Evolutionary conservation across 345 rosid species (phyloP).

Genomic region (Moricandia arvensis): DNA sequence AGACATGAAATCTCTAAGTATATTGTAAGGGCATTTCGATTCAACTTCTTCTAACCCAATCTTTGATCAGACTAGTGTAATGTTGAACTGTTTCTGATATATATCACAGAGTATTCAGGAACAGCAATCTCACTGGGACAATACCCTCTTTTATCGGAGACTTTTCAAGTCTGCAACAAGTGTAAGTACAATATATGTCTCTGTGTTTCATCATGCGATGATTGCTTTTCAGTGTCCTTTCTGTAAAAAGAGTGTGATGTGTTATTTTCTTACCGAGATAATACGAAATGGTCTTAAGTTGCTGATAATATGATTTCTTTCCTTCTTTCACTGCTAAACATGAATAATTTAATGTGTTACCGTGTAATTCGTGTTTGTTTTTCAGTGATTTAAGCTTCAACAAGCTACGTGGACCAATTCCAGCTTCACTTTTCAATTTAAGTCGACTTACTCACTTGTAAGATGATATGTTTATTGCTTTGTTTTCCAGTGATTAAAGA

Average conservation of each 20-base stretch:
- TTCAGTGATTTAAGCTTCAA: slow-evolving; percentile 43
- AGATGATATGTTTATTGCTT: slow-evolving; percentile 24
- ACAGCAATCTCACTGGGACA: slow-evolving; percentile 50
- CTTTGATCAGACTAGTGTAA: slow-evolving; percentile 2
- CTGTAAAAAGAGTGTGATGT: background rate
- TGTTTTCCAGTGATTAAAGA: background rate
- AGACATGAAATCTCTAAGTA: slow-evolving; percentile 45
- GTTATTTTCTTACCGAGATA: background rate
- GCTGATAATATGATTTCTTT: background rate
- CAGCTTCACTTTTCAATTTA: slow-evolving; percentile 37
- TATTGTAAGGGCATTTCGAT: slow-evolving; percentile 44
- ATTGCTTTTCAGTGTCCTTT: background rate
- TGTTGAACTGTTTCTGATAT: background rate
- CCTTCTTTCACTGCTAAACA: background rate
- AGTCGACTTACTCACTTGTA: slow-evolving; percentile 51
- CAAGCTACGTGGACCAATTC: slow-evolving; percentile 35
- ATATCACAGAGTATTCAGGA: slow-evolving; percentile 52
- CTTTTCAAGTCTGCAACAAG: slow-evolving; percentile 43
- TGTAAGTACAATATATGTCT: slow-evolving; percentile 45
- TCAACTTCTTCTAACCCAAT: background rate
- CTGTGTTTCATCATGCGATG: background rate
- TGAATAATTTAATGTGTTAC: background rate
- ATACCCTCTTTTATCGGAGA: slow-evolving; percentile 61
- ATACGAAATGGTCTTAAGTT: background rate
- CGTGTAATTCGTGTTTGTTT: background rate